These are phyloP conservation scores for Penicillium ucsense DNA, from an alignment of 495 filamentous ascomycete genomes.

Conservation along the genomic window DNA sequence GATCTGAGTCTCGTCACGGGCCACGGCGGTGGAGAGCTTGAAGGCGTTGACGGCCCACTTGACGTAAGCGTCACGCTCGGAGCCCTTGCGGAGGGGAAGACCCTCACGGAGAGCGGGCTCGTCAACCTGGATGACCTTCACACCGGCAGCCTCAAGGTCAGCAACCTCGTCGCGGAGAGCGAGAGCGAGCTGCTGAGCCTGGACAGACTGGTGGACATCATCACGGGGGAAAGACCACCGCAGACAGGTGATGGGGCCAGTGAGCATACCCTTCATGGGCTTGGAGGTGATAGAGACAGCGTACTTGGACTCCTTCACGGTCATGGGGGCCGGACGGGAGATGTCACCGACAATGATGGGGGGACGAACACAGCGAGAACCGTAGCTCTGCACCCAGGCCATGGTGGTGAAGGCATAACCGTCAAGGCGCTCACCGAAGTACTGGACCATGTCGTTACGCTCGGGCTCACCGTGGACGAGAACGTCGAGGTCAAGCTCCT, in stretches of 20 bases:
- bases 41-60: slow-evolving; percentile 95
- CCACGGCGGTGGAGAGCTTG: slow-evolving; percentile 85
- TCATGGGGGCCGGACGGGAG: slow-evolving; percentile 92
- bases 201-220: slow-evolving; percentile 95
- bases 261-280: slow-evolving; percentile 99
- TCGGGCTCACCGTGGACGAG: slow-evolving; percentile 97
- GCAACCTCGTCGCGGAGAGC: slow-evolving; percentile 97
- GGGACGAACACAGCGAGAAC: slow-evolving; percentile 93
- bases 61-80: slow-evolving; percentile 90
- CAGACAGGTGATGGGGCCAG: slow-evolving; percentile 95
- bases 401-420: slow-evolving; percentile 99
- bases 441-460: slow-evolving; percentile 99
- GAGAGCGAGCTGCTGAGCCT: slow-evolving; percentile 96
- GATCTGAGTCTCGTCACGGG: slow-evolving; percentile 90
- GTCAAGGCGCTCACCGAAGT: slow-evolving; percentile 94
- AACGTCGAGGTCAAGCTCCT: slow-evolving; percentile 93
- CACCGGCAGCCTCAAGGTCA: slow-evolving; percentile 91
- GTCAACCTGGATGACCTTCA: slow-evolving; percentile 97
- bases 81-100: slow-evolving; percentile 85
- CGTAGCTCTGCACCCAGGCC: slow-evolving; percentile 97
- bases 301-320: slow-evolving; percentile 99
- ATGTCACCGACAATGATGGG: slow-evolving; percentile 98
- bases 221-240: slow-evolving; percentile 99
- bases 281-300: slow-evolving; percentile 92
- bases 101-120: slow-evolving; percentile 99